Base-by-base conservation (phyloP, 129 eudicot genomes). In the Flaveria ramosissima region DNA sequence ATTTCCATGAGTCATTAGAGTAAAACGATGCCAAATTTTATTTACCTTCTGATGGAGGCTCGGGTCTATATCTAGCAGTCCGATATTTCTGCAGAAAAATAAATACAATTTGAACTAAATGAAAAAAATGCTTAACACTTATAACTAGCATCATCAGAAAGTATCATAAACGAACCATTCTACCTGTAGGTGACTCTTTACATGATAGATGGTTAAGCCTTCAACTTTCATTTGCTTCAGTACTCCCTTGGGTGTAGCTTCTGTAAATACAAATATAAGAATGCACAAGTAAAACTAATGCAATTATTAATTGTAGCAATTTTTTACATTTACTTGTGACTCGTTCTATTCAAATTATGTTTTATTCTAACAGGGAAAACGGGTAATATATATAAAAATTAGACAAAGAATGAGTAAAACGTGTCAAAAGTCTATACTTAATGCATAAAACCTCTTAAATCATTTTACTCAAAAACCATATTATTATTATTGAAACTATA, bases 191-290 rank as follows among this genome's bases (percentile, higher is more conserved):
- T 93, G 98, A 84, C 98, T 93, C 75, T 93, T 93, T 23, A 93
- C 97, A 67, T 93, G 98, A 86, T 93, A 93, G 77, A 93, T 93
- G 36, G 97, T 91, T 88, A 93, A 83, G 51, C 96, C 89, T 76
- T 93, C 98, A 77, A 84, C 93, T 83, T 93, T 93, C 97, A 93
- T 89, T 71, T 80, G 86, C 84, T 91, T 93, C 82, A 93, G 82
- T 68, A 93, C 98, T 74, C 97, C 97, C 78, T 93, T 93, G 4
- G 98, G 98, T 81, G 97, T 93, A 61, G 98, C 98, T 83, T 92
- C 98, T 93, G 85, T 26, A 43, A 46, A 69, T 73, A 73, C 63
- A 39, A 72, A 72, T 71, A 77, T 32, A 70, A 78, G 7, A 50
- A 27, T 24, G 67, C 74, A 75, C 45, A 68, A 56, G 12, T 13